Percentiles rank a stretch among this genome's conserved stretches.
Conservation (phyloP, 306 rosid genomes). For the Quercus berberidifolia region DNA sequence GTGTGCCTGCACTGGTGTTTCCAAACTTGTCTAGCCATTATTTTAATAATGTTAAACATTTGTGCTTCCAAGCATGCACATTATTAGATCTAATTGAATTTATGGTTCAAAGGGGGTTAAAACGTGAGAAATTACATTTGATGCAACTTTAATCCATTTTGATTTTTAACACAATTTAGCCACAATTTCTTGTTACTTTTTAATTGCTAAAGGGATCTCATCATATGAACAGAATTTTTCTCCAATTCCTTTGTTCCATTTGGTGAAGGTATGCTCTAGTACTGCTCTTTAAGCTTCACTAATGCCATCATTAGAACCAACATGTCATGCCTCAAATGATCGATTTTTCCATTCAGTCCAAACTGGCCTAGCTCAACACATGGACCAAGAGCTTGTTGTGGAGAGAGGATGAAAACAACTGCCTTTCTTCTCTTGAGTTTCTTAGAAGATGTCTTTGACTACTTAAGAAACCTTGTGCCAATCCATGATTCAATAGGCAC, state of each 20-base stretch:
- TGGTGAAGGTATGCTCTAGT: constrained; percentile 46
- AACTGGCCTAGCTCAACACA: constrained; percentile 48
- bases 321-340: constrained; percentile 53
- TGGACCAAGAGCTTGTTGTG: constrained; percentile 42
- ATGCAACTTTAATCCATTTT: too few species aligned
- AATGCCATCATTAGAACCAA: constrained; percentile 60
- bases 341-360: constrained; percentile 50
- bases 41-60: neutral
- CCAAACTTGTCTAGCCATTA: neutral
- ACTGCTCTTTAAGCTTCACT: constrained; percentile 64
- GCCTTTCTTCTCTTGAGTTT: constrained; percentile 51
- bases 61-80: neutral
- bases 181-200: too few species aligned
- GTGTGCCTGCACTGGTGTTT: neutral
- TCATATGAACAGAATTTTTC: too few species aligned
- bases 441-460: constrained; percentile 63
- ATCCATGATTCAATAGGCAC: too few species aligned
- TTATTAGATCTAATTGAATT: too few species aligned
- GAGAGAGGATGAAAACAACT: constrained; percentile 40
- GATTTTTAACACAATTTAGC: too few species aligned
- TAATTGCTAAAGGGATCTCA: too few species aligned
- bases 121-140: neutral
- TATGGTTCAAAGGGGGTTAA: neutral
- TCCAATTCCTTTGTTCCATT: constrained; percentile 53
- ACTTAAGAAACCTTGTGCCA: constrained; percentile 48